Percentiles rank a stretch among this genome's conserved stretches.
Conservation (phyloP, 495 filamentous ascomycete genomes). For the Penicillium robsamsonii region DNA sequence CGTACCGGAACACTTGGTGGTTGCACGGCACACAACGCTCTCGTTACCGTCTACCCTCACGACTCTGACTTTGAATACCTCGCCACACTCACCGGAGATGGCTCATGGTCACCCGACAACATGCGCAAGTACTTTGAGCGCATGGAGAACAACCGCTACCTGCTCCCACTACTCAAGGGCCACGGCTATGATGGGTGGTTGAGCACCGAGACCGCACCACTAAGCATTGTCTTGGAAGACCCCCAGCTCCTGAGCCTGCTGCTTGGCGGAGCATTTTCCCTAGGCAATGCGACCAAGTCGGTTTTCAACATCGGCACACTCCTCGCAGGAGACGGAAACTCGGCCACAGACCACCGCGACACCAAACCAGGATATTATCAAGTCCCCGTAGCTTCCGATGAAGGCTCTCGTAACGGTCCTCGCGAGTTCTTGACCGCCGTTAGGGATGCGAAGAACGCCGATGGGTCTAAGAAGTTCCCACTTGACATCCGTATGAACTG, state of each 20-base stretch:
- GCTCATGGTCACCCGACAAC: constrained; percentile 40
- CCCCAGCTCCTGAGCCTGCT: constrained; percentile 51
- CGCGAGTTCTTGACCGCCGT: constrained; percentile 55
- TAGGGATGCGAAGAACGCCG: constrained; percentile 45
- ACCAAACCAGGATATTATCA: constrained; percentile 48
- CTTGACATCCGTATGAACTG: constrained; percentile 60
- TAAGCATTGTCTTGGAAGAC: constrained; percentile 49
- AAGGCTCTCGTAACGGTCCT: constrained; percentile 47
- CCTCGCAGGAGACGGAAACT: constrained; percentile 54
- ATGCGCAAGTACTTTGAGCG: constrained; percentile 45
- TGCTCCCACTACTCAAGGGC: constrained; percentile 35
- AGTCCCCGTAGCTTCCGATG: constrained; percentile 49
- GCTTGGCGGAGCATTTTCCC: constrained; percentile 49
- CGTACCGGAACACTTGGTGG: constrained; percentile 48
- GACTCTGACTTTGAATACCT: constrained; percentile 50
- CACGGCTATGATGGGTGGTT: constrained; percentile 64
- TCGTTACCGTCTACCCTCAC: constrained; percentile 42
- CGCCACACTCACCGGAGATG: constrained; percentile 42
- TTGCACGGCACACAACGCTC: constrained; percentile 48
- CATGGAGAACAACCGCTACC: constrained; percentile 56
- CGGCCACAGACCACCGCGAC: constrained; percentile 37
- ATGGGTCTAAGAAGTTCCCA: constrained; percentile 55
- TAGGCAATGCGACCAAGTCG: constrained; percentile 44
- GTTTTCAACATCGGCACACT: constrained; percentile 42
- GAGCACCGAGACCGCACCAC: constrained; percentile 44